Conservation (phyloP, 768 basidiomycete species). For the Mycena latifolia region DNA sequence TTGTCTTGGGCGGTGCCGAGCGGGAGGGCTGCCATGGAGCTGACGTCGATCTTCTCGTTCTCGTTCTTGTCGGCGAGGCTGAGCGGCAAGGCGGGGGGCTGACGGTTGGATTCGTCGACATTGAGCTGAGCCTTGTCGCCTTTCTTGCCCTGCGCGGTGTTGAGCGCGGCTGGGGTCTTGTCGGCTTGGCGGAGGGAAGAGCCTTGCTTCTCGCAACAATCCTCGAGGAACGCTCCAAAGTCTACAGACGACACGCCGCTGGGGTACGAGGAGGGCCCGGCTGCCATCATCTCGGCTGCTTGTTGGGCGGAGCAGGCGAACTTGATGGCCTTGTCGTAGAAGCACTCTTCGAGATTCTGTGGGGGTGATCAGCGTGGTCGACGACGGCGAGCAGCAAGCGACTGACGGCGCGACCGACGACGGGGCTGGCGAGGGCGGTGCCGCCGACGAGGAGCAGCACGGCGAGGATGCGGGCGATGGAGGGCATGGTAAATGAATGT, state of each 20-base stretch:
- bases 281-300: neutral
- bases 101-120: too few relatives aligned
- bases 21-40: too few relatives aligned
- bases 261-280: neutral
- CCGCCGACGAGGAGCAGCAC: conserved; percentile 35
- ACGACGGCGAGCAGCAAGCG: neutral
- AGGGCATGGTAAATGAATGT: conserved; percentile 36
- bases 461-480: conserved; percentile 26
- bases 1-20: too few relatives aligned
- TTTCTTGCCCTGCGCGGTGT: too few relatives aligned
- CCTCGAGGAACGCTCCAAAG: conserved; percentile 1
- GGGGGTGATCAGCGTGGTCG: neutral
- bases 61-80: neutral
- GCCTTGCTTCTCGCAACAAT: conserved; percentile 1
- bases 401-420: conserved; percentile 19
- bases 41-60: neutral
- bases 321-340: neutral
- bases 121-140: too few relatives aligned
- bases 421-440: conserved; percentile 38
- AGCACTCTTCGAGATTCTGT: neutral
- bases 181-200: neutral
- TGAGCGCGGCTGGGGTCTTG: neutral
- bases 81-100: too few relatives aligned
- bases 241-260: neutral
- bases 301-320: neutral